Evolutionary conservation across 192 early-diverging fungal species (phyloP), one percentile per base, ranked within the genome.

Genomic region (Coemansia sp.): DNA sequence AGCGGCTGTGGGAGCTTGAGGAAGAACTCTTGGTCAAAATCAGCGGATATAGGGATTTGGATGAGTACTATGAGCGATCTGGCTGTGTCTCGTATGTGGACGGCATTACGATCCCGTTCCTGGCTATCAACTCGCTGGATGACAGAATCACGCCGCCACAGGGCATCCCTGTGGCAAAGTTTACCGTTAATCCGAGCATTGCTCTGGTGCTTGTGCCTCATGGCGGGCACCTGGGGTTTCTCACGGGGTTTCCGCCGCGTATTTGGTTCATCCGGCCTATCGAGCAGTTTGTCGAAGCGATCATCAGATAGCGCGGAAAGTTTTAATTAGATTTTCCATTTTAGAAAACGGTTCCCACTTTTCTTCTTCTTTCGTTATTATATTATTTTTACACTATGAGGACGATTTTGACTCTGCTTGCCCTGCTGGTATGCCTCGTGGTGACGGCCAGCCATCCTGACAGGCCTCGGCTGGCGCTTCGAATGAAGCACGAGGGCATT

Each of bases 191-290:
- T 70, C 93, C 94, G 13, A 76, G 88, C 65, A 82, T 90, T 24
- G 62, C 95, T 1, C 69, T 96, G 46, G 94, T 91, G 1, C 85
- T 88, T 14, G 95, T 95, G 9, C 67, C 71, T 0, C 82, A 85
- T 42, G 96, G 96, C 46, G 96, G 96, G 5, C 96, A 98, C 70
- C 73, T 98, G 67, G 96, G 93, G 0, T 98, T 93, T 88, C 71
- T 85, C 9, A 70, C 80, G 13, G 72, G 72, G 16, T 21, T 76
- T 0, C 74, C 67, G 36, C 70, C 63, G 11, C 63, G 57, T 18
- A 75, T 81, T 21, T 92, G 91, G 91, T 84, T 83, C 18, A 78
- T 86, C 1, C 69, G 84, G n/a, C 91, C 91, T 2, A 69, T 92
- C 31, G 70, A 71, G 24, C 88, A 92, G 66, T 92, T 86, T 59